phyloP scores from a whole-genome alignment of 257 asterid species.

The Ophiorrhiza pumila region DNA sequence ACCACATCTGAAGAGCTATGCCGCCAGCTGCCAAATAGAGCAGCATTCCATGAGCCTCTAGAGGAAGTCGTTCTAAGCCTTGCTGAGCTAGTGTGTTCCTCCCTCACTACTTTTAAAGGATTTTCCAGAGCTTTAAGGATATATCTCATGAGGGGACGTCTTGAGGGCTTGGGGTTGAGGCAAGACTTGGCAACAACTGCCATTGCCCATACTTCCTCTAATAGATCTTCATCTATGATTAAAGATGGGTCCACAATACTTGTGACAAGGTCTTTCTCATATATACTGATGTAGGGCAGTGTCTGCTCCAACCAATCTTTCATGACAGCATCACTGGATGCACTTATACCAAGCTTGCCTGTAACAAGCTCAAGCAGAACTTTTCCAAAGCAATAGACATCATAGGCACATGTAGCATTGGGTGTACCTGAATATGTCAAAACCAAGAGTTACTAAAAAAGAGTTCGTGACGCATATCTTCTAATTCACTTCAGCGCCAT shows the following conservation, averaged over 20 bases:
- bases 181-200: slow-evolving; percentile 91
- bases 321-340: slow-evolving; percentile 51
- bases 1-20: slow-evolving; percentile 73
- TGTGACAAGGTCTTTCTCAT: slow-evolving; percentile 86
- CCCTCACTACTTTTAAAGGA: slow-evolving; percentile 88
- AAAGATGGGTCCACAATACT: slow-evolving; percentile 82
- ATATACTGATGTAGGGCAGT: slow-evolving; percentile 62
- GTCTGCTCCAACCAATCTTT: slow-evolving; percentile 75
- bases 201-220: slow-evolving; percentile 99
- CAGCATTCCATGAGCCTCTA: slow-evolving; percentile 92
- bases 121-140: slow-evolving; percentile 88
- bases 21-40: slow-evolving; percentile 88
- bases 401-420: slow-evolving; percentile 70
- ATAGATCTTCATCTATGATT: slow-evolving; percentile 79
- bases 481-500: not conserved
- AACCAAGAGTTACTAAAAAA: not conserved
- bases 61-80: slow-evolving; percentile 75
- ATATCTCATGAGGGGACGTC: slow-evolving; percentile 92
- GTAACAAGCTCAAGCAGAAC: slow-evolving; percentile 93
- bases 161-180: slow-evolving; percentile 78
- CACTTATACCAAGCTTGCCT: slow-evolving; percentile 84
- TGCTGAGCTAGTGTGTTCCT: slow-evolving; percentile 69
- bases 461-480: not conserved
- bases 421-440: slow-evolving; percentile 48
- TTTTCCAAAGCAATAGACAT: slow-evolving; percentile 90